These are phyloP conservation scores for Emergomyces pasteurianus DNA, from an alignment of 2,329 filamentous ascomycete genomes.

Conservation along the genomic window DNA sequence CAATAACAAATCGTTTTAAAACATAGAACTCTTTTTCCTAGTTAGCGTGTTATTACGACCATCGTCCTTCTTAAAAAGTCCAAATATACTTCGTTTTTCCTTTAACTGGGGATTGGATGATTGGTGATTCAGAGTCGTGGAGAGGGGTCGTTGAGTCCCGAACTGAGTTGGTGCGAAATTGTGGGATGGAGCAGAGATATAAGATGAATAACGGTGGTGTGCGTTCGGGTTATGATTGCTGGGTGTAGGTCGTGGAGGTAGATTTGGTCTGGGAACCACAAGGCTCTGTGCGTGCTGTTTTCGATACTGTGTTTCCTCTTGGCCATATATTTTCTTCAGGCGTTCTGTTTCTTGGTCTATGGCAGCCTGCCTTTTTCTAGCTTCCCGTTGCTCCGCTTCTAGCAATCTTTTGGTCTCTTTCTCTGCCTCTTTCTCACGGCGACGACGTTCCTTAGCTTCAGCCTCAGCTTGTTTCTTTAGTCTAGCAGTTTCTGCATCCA, in stretches of 20 bases:
- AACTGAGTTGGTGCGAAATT: slow-evolving; percentile 12
- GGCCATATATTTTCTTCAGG: slow-evolving; percentile 47
- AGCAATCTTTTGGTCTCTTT: slow-evolving; percentile 41
- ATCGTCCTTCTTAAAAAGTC: slow-evolving; percentile 28
- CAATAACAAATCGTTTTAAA: slow-evolving; percentile 10
- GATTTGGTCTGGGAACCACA: slow-evolving; percentile 6
- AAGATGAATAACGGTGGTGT: slow-evolving; percentile 12
- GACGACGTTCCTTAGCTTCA: slow-evolving; percentile 31
- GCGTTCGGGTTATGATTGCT: neutral
- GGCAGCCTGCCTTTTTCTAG: slow-evolving; percentile 40
- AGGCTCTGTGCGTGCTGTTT: slow-evolving; percentile 8
- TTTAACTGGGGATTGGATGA: slow-evolving; percentile 19
- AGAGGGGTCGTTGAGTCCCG: slow-evolving; percentile 10
- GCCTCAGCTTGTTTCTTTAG: slow-evolving; percentile 31
- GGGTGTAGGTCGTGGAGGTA: slow-evolving; percentile 12
- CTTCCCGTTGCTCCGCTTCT: slow-evolving; percentile 42
- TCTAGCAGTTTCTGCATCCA: slow-evolving; percentile 39
- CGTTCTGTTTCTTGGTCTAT: slow-evolving; percentile 69
- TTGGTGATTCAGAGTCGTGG: neutral
- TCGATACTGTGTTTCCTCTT: slow-evolving; percentile 26
- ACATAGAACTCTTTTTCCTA: slow-evolving; percentile 38
- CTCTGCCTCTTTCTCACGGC: slow-evolving; percentile 40
- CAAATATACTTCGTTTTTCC: slow-evolving; percentile 36
- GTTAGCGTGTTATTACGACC: slow-evolving; percentile 21
- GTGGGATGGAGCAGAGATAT: slow-evolving; percentile 6